phyloP scores from a whole-genome alignment of 2,329 filamentous ascomycete genomes.

The Phoma herbarum region DNA sequence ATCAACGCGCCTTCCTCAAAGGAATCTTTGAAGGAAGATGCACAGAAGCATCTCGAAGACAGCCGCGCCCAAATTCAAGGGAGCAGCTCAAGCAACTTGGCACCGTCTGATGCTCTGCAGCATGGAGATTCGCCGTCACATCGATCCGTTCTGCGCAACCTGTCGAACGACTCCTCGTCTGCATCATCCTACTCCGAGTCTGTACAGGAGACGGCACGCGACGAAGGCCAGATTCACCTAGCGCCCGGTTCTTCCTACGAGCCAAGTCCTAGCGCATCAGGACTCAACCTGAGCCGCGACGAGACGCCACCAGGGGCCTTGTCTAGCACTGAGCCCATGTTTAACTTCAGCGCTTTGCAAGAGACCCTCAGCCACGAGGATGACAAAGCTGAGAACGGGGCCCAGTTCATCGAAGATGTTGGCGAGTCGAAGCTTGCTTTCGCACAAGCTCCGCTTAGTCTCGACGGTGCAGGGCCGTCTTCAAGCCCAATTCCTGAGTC shows the following conservation, averaged over 20 bases:
- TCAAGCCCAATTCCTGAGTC: neutral
- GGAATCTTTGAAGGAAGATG: slow-evolving; percentile 48
- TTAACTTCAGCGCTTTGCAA: slow-evolving; percentile 88
- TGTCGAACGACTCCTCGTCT: slow-evolving; percentile 86
- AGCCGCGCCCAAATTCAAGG: slow-evolving; percentile 56
- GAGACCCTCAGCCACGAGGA: slow-evolving; percentile 76
- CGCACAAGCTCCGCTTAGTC: slow-evolving; percentile 2
- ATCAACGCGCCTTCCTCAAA: slow-evolving; percentile 47
- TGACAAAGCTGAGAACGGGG: slow-evolving; percentile 54
- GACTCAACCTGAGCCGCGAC: slow-evolving; percentile 52
- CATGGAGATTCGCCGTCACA: slow-evolving; percentile 53
- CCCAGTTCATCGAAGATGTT: slow-evolving; percentile 54
- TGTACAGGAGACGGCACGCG: slow-evolving; percentile 51
- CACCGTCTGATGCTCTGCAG: slow-evolving; percentile 52
- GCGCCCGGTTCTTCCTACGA: slow-evolving; percentile 58
- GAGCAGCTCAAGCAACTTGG: slow-evolving; percentile 49
- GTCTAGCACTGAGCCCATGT: slow-evolving; percentile 76
- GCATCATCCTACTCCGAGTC: slow-evolving; percentile 80
- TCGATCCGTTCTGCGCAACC: slow-evolving; percentile 78
- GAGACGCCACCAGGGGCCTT: slow-evolving; percentile 49
- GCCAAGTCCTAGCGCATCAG: slow-evolving; percentile 63
- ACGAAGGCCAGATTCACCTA: slow-evolving; percentile 39
- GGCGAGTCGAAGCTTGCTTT: slow-evolving; percentile 14
- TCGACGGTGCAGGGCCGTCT: slow-evolving; percentile 8
- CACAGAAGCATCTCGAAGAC: slow-evolving; percentile 58